Evolutionary conservation across 495 filamentous ascomycete genomes (phyloP), one percentile per base, ranked within the genome.

Genomic region (Penicillium lagena): DNA sequence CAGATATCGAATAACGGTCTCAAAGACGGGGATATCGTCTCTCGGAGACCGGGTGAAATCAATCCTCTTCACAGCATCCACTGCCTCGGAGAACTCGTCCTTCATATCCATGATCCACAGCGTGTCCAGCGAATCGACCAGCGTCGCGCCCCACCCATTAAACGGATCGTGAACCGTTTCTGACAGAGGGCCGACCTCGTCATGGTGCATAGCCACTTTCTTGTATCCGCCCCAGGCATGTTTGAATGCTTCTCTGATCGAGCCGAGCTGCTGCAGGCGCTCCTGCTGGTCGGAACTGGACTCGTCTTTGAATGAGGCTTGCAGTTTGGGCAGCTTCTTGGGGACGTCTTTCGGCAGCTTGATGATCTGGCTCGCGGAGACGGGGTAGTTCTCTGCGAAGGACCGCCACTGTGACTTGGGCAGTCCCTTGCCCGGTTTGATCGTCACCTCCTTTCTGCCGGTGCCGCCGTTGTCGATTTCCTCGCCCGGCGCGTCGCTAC

Each of bases 101-200:
- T 87, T 81, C 62, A 97, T 55, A 7, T 81, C 90, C 89, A 96
- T 96, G 46, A 98, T 93, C 89, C 90, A 97, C 12, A 98, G 68
- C 0, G 90, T 94, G 62, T 98, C 93, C 32, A 98, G 68, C n/a
- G 84, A 64, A 68, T 98, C 93, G 5, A 98, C 89, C 46, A 98
- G 59, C 2, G 93, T 96, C 4, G 93, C 93, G 14, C 86, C 93
- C 93, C 93, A 98, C 15, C 87, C 88, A 59, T 84, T 90, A 56
- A 98, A 98, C 0, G 90, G 87, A 55, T 97, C 73, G 39, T 70
- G 68, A 32, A 58, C 78, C 14, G 63, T 67, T 29, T 75, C 80
- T 0, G 77, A 75, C 7, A 90, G 50, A 2, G 90, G 90, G 39
- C 68, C 74, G 10, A 95, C 59, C 39, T 94, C 89, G 50, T 96